phyloP scores from a whole-genome alignment of 1,139 yeast species.

The Neolecta irregularis region DNA sequence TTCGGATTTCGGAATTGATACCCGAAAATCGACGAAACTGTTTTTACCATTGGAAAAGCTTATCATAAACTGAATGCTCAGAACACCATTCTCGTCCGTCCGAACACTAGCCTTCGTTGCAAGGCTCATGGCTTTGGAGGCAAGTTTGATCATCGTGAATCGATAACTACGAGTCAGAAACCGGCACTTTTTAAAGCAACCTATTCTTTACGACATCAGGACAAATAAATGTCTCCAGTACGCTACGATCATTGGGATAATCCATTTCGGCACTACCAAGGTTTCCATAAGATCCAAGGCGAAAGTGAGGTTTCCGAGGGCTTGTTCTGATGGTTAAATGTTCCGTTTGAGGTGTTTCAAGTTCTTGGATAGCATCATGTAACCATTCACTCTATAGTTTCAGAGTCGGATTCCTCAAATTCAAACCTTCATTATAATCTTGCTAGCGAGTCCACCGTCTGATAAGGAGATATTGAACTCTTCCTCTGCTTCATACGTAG shows the following conservation, averaged over 20 bases:
- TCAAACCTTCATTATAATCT: constrained; percentile 13
- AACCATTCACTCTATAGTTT: constrained; percentile 10
- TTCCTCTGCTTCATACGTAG: constrained; percentile 15
- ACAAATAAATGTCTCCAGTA: constrained; percentile 16
- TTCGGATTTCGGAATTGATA: constrained; percentile 1
- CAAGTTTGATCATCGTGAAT: constrained; percentile 6
- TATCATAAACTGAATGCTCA: constrained; percentile 19
- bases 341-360: constrained; percentile 15
- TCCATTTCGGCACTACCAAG: constrained; percentile 16
- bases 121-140: constrained; percentile 17
- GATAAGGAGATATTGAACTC: constrained; percentile 12
- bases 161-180: background rate
- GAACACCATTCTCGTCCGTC: constrained; percentile 17
- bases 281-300: constrained; percentile 13
- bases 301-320: constrained; percentile 12
- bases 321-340: constrained; percentile 12
- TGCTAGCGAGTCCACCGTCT: constrained; percentile 12
- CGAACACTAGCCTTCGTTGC: constrained; percentile 17
- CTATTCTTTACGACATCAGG: constrained; percentile 9
- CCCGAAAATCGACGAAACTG: constrained; percentile 12
- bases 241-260: constrained; percentile 14
- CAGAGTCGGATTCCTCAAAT: background rate
- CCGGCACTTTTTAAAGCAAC: constrained; percentile 12
- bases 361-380: constrained; percentile 16
- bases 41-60: constrained; percentile 14